Conservation (phyloP, 305 asterid genomes). For the Solanum chacoense region DNA sequence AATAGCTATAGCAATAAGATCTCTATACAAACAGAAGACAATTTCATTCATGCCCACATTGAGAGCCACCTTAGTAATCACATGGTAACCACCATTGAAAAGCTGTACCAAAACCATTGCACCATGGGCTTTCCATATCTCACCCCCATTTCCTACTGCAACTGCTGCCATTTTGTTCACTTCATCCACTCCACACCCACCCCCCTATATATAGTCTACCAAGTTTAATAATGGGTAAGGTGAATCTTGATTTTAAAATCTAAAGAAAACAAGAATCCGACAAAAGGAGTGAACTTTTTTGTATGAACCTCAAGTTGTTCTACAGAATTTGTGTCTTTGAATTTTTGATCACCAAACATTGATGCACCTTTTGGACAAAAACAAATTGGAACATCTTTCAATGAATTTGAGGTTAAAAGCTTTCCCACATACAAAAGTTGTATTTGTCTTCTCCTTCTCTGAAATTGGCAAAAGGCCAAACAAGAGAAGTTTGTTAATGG, state of each 20-base stretch:
- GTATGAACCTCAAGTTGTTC: background rate
- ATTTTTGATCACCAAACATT: background rate
- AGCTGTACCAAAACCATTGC: conserved; percentile 88
- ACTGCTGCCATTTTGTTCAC: conserved; percentile 14
- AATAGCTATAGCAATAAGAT: conserved; percentile 70
- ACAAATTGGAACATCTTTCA: background rate
- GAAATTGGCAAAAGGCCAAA: background rate
- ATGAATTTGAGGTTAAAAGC: background rate
- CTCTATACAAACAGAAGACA: conserved; percentile 77
- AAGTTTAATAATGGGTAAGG: background rate
- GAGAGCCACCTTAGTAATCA: conserved; percentile 86
- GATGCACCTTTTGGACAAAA: background rate
- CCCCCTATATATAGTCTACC: background rate
- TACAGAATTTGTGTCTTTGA: background rate
- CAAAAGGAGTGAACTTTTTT: background rate
- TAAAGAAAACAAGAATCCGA: background rate
- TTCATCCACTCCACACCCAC: background rate
- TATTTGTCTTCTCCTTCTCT: background rate
- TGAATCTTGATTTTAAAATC: background rate
- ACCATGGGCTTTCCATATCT: conserved; percentile 66
- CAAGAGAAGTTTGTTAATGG: background rate
- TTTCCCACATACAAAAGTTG: background rate
- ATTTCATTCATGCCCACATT: conserved; percentile 89
- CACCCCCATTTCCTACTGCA: conserved; percentile 30
- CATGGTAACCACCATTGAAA: conserved; percentile 86